A percentile compares a stretch with the other conserved stretches of the same genome.
Evolutionary conservation across 2,329 filamentous ascomycete genomes (phyloP).

Genomic region (Phialemoniopsis sp.): DNA sequence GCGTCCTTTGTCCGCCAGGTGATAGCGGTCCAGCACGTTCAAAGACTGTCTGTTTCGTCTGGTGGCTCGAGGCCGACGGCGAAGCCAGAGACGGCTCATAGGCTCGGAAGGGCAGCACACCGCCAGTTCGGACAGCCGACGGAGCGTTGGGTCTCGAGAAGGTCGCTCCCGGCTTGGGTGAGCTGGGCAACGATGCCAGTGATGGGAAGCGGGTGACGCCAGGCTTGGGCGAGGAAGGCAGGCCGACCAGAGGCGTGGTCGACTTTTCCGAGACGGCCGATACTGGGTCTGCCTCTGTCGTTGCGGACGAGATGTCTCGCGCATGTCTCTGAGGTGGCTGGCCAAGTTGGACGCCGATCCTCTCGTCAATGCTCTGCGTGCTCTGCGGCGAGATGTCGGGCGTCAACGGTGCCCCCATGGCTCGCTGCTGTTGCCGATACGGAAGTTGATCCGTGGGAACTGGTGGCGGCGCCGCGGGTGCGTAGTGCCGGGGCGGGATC

Average conservation of each 20-base stretch:
- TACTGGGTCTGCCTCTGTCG: slow-evolving; percentile 40
- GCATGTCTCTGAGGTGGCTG: slow-evolving; percentile 16
- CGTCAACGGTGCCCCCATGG: slow-evolving; percentile 35
- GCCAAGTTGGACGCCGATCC: slow-evolving; percentile 37
- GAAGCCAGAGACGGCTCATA: slow-evolving; percentile 55
- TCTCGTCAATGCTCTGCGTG: slow-evolving; percentile 52
- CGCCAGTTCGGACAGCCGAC: slow-evolving; percentile 52
- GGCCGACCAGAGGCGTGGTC: slow-evolving; percentile 45
- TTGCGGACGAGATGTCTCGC: slow-evolving; percentile 31
- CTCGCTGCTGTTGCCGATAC: slow-evolving; percentile 19
- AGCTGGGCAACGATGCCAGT: slow-evolving; percentile 44
- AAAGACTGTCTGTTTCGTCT: slow-evolving; percentile 61
- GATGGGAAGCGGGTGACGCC: slow-evolving; percentile 29
- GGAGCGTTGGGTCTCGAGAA: slow-evolving; percentile 47
- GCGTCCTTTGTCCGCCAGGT: slow-evolving; percentile 54
- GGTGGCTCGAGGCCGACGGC: slow-evolving; percentile 33
- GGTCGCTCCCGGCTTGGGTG: slow-evolving; percentile 43
- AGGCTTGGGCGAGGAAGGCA: slow-evolving; percentile 48
- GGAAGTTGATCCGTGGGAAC: slow-evolving; percentile 43
- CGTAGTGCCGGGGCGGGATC: slow-evolving; percentile 55
- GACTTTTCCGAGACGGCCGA: slow-evolving; percentile 50
- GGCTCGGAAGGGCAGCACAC: slow-evolving; percentile 55
- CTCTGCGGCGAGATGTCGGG: slow-evolving; percentile 43
- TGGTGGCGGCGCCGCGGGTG: slow-evolving; percentile 52
- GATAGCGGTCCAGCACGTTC: slow-evolving; percentile 52